Conservation (phyloP, 768 basidiomycete genomes). For the Pholiota microspora region DNA sequence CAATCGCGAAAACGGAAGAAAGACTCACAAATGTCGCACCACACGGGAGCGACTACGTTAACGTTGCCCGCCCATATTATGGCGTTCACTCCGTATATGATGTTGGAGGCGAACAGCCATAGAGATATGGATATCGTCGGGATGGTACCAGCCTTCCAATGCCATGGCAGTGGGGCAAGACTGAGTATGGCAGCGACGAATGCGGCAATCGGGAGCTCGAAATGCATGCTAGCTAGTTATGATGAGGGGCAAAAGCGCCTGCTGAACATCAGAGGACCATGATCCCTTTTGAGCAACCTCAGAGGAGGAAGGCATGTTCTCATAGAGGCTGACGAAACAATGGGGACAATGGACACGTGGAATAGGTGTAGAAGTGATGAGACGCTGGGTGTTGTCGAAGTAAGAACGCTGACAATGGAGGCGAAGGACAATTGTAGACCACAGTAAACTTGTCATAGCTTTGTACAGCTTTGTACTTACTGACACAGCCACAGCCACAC, state of each 20-base stretch:
- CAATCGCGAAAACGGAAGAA: background rate
- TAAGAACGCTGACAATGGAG: too few relatives aligned
- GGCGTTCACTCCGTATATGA: conserved; percentile 50
- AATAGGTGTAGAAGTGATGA: too few relatives aligned
- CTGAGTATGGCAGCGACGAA: conserved; percentile 35
- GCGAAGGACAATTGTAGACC: too few relatives aligned
- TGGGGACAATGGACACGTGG: too few relatives aligned
- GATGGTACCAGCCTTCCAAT: conserved; percentile 55
- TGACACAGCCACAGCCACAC: too few relatives aligned
- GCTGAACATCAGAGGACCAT: too few relatives aligned
- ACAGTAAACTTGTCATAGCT: too few relatives aligned
- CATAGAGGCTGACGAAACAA: too few relatives aligned
- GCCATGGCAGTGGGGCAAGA: conserved; percentile 54
- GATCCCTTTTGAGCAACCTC: too few relatives aligned
- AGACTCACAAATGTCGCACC: conserved; percentile 54
- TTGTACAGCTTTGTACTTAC: too few relatives aligned
- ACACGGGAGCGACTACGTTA: conserved; percentile 37
- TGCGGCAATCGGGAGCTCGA: conserved; percentile 34
- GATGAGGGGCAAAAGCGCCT: background rate
- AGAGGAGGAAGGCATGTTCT: too few relatives aligned
- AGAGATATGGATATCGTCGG: conserved; percentile 57
- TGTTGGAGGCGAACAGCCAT: conserved; percentile 48
- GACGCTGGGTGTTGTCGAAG: too few relatives aligned
- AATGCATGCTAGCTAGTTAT: conserved; percentile 11
- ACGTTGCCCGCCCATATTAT: conserved; percentile 55